These are phyloP conservation scores for Theileria equi DNA, from an alignment of 169 alveolate genomes.

Conservation along the genomic window DNA sequence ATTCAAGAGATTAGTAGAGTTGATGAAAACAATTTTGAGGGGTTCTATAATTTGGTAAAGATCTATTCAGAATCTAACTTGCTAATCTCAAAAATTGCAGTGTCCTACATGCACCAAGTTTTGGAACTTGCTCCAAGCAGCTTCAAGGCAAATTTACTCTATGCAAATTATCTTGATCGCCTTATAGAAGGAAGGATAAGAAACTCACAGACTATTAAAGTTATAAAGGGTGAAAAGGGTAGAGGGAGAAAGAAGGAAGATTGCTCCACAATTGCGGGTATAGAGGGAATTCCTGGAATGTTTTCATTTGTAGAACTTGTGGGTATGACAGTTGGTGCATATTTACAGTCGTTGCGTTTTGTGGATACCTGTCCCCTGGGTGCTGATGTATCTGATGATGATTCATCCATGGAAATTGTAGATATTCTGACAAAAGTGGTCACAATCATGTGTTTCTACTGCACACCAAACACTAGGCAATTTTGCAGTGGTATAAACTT, in stretches of 20 bases:
- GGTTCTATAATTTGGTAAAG: conserved; percentile 47
- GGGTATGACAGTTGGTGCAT: conserved; percentile 22
- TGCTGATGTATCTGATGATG: neutral
- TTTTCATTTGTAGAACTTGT: conserved; percentile 45
- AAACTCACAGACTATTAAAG: conserved; percentile 23
- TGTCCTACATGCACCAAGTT: conserved; percentile 31
- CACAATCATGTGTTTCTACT: conserved; percentile 39
- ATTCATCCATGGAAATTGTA: conserved; percentile 36
- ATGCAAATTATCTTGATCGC: conserved; percentile 45
- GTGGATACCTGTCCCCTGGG: no score
- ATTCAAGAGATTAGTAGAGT: conserved; percentile 3
- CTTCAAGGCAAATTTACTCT: conserved; percentile 49
- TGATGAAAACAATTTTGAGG: conserved; percentile 23
- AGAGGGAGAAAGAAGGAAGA: conserved; percentile 1
- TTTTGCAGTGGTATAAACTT: conserved; percentile 9
- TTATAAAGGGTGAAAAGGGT: conserved; percentile 28
- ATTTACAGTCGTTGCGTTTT: conserved; percentile 27
- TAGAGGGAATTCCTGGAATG: conserved; percentile 39
- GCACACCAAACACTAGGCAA: conserved; percentile 50
- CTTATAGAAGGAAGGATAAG: conserved; percentile 35
- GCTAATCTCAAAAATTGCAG: conserved; percentile 43
- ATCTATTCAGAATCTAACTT: conserved; percentile 41
- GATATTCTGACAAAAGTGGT: conserved; percentile 46
- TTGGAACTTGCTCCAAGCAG: conserved; percentile 24
- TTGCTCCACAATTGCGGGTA: conserved; percentile 23